phyloP scores from a whole-genome alignment of 2,329 filamentous ascomycete species.

The Bimuria novae-zelandiae region DNA sequence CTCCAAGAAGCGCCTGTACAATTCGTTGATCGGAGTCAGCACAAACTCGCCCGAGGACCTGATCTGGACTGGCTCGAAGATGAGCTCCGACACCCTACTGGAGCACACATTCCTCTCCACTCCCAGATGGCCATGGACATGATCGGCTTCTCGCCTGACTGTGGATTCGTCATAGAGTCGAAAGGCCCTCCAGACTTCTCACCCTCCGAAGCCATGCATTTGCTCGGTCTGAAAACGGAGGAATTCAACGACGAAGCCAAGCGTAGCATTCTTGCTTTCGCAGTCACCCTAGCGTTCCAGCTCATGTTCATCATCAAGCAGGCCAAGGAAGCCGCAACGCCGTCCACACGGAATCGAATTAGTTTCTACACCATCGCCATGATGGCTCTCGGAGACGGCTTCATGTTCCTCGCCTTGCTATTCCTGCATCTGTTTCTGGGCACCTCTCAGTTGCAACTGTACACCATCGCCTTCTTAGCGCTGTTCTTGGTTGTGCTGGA shows the following conservation, averaged over 20 bases:
- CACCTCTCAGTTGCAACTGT: conserved; percentile 59
- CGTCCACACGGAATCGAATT: conserved; percentile 66
- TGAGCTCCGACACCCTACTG: conserved; percentile 64
- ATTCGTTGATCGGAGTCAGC: conserved; percentile 27
- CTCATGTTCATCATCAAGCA: conserved; percentile 63
- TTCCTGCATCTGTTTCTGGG: conserved; percentile 58
- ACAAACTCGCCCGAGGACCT: conserved; percentile 16
- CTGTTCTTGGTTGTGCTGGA: conserved; percentile 66
- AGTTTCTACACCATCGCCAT: conserved; percentile 68
- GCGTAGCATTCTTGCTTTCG: conserved; percentile 59
- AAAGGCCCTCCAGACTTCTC: conserved; percentile 61
- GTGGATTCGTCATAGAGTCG: conserved; percentile 67
- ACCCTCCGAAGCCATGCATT: conserved; percentile 56
- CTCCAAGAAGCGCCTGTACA: conserved; percentile 69
- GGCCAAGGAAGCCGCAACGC: conserved; percentile 67
- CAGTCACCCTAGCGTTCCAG: conserved; percentile 56
- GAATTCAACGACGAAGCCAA: conserved; percentile 57
- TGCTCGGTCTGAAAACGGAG: conserved; percentile 63
- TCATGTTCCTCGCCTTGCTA: conserved; percentile 60
- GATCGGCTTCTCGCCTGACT: conserved; percentile 67
- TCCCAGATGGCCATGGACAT: conserved; percentile 63
- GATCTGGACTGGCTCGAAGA: conserved; percentile 59
- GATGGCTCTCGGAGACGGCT: conserved; percentile 65
- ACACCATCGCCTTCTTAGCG: conserved; percentile 62
- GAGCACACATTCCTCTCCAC: conserved; percentile 57